A percentile compares a stretch with the other conserved stretches of the same genome.
phyloP scores from a whole-genome alignment of 1,284 basidiomycete genomes.

The Marasmius sp. region DNA sequence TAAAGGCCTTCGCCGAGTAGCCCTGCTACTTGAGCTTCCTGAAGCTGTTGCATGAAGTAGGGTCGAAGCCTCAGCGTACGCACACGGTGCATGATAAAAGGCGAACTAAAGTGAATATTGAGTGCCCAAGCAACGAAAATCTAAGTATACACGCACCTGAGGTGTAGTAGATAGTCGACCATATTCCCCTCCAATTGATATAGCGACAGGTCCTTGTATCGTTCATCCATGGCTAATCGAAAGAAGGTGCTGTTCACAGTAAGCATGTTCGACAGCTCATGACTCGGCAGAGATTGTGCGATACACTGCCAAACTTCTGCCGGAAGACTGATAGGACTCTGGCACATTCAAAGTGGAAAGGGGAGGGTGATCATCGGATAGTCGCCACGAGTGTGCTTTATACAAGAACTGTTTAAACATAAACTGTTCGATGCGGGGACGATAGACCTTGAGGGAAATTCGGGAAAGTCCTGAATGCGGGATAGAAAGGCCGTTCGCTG shows the following conservation, averaged over 20 bases:
- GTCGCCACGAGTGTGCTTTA: neutral
- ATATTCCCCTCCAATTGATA: neutral
- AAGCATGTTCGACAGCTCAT: neutral
- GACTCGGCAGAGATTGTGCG: slow-evolving; percentile 5
- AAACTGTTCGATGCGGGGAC: too few relatives aligned
- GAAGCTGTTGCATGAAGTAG: neutral
- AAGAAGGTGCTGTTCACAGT: slow-evolving; percentile 13
- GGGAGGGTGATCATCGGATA: neutral
- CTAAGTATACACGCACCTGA: neutral
- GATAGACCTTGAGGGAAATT: too few relatives aligned
- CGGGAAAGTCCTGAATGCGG: too few relatives aligned
- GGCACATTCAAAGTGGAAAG: neutral
- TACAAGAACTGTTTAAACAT: neutral
- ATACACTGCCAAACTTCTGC: slow-evolving; percentile 15
- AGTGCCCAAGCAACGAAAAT: neutral
- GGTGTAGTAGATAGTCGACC: neutral
- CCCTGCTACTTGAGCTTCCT: too few relatives aligned
- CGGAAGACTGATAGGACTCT: slow-evolving; percentile 7
- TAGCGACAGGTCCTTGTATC: slow-evolving; percentile 4
- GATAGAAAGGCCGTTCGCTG: too few relatives aligned
- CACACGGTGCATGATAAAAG: neutral
- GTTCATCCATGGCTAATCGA: slow-evolving; percentile 14
- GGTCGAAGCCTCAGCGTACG: neutral
- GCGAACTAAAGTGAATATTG: neutral
- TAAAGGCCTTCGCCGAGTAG: neutral